Percentiles rank a stretch among this genome's conserved stretches.
phyloP scores from a whole-genome alignment of 306 rosid genomes.

The Gynostemma pentaphyllum region DNA sequence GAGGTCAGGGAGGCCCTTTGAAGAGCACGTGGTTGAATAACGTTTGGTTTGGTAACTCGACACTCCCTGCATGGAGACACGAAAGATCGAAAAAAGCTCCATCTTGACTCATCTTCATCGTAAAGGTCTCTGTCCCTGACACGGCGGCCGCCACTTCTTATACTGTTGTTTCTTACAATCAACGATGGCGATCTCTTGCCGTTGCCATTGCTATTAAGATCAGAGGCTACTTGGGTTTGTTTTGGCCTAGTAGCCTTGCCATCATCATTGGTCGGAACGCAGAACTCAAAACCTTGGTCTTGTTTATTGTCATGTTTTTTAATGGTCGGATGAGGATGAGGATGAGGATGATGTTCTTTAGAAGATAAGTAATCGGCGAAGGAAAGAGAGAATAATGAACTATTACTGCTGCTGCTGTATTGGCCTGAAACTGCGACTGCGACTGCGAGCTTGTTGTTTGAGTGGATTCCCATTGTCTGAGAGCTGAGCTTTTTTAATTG shows the following conservation, averaged over 20 bases:
- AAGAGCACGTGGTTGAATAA: background rate
- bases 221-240: background rate
- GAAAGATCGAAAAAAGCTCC: background rate
- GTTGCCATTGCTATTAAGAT: no score
- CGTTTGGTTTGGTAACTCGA: background rate
- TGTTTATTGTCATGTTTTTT: slow-evolving; percentile 10
- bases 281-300: slow-evolving; percentile 37
- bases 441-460: slow-evolving; percentile 20
- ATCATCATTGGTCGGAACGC: background rate
- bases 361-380: slow-evolving; percentile 43
- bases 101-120: background rate
- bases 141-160: background rate
- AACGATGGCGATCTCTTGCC: background rate
- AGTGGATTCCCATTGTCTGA: slow-evolving; percentile 32
- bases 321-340: slow-evolving; percentile 18
- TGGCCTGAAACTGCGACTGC: slow-evolving; percentile 24
- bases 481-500: no score
- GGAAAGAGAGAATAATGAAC: slow-evolving; percentile 43
- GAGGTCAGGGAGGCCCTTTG: no score
- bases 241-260: background rate
- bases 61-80: slow-evolving; percentile 9
- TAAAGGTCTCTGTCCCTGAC: no score
- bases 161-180: slow-evolving; percentile 5
- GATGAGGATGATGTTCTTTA: slow-evolving; percentile 43
- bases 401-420: background rate